Evolutionary conservation across 257 asterid genomes (phyloP).

Genomic region (Solanum etuberosum): DNA sequence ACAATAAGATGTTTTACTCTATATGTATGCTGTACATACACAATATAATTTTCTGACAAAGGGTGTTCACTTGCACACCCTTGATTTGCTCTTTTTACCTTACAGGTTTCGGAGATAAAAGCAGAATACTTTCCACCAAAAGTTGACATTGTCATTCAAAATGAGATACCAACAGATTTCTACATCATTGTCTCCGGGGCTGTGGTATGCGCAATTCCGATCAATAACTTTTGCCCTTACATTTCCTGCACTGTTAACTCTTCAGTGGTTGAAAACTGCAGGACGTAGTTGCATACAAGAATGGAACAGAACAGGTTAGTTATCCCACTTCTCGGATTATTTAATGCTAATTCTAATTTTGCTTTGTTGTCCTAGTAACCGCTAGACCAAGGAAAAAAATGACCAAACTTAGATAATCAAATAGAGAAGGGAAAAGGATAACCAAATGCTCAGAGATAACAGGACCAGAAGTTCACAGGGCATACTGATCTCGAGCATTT

Average conservation of each 20-base stretch:
- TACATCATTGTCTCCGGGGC: constrained; percentile 83
- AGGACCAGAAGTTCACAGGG: background rate
- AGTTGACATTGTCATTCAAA: constrained; percentile 76
- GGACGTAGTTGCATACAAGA: constrained; percentile 57
- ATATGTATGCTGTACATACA: too few relatives aligned
- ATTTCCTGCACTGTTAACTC: constrained; percentile 1
- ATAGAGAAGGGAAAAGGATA: background rate
- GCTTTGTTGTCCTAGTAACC: background rate
- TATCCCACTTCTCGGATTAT: background rate
- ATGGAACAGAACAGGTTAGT: constrained; percentile 68
- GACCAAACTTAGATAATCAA: background rate
- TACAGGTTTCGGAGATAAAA: constrained; percentile 85
- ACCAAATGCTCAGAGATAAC: background rate
- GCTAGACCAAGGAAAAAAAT: background rate
- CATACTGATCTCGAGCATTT: background rate
- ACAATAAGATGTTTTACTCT: too few relatives aligned
- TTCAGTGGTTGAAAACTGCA: constrained; percentile 37
- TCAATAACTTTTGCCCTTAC: background rate
- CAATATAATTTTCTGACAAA: too few relatives aligned
- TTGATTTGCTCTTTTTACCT: background rate
- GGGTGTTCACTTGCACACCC: too few relatives aligned
- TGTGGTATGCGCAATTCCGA: constrained; percentile 39
- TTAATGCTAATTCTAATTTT: background rate
- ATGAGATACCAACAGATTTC: constrained; percentile 89
- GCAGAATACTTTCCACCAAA: constrained; percentile 94